phyloP scores from a whole-genome alignment of 1,284 basidiomycete genomes.

The Trametes pubescens region DNA sequence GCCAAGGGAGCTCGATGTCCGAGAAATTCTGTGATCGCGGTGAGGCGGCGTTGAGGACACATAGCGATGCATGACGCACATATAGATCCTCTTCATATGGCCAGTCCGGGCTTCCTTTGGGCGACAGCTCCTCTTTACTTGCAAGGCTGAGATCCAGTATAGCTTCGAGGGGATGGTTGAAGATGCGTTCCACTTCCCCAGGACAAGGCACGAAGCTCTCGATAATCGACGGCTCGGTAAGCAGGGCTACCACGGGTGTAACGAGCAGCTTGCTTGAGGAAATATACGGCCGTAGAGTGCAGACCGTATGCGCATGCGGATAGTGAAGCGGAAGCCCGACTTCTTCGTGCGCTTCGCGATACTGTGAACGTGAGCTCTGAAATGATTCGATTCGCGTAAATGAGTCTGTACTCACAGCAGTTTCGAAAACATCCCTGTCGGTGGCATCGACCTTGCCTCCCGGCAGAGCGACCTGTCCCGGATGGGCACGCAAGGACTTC shows the following conservation, averaged over 20 bases:
- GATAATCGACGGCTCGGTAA: slow-evolving; percentile 64
- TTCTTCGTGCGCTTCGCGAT: slow-evolving; percentile 86
- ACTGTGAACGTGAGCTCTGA: slow-evolving; percentile 49
- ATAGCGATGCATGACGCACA: slow-evolving; percentile 46
- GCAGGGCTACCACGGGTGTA: slow-evolving; percentile 76
- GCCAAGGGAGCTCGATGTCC: slow-evolving; percentile 58
- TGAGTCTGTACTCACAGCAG: slow-evolving; percentile 66
- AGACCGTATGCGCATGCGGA: slow-evolving; percentile 68
- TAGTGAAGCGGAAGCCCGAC: slow-evolving; percentile 70
- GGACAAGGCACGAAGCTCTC: slow-evolving; percentile 60
- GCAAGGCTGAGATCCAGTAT: slow-evolving; percentile 67
- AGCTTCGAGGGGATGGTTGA: slow-evolving; percentile 79
- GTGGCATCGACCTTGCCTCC: slow-evolving; percentile 82
- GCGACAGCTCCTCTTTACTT: slow-evolving; percentile 56
- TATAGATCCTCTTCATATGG: slow-evolving; percentile 74
- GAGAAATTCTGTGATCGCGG: slow-evolving; percentile 54
- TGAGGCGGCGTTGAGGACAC: slow-evolving; percentile 14
- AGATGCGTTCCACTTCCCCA: slow-evolving; percentile 81
- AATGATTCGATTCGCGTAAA: not conserved
- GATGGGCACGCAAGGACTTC: slow-evolving; percentile 77
- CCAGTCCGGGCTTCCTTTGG: slow-evolving; percentile 76
- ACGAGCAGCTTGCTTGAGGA: slow-evolving; percentile 70
- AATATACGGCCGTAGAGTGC: slow-evolving; percentile 74
- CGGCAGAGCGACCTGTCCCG: slow-evolving; percentile 84
- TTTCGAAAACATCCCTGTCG: slow-evolving; percentile 68